Percentiles rank a stretch among this genome's conserved stretches.
phyloP scores from a whole-genome alignment of 108 stramenopile species.

The Asterionellopsis glacialis region DNA sequence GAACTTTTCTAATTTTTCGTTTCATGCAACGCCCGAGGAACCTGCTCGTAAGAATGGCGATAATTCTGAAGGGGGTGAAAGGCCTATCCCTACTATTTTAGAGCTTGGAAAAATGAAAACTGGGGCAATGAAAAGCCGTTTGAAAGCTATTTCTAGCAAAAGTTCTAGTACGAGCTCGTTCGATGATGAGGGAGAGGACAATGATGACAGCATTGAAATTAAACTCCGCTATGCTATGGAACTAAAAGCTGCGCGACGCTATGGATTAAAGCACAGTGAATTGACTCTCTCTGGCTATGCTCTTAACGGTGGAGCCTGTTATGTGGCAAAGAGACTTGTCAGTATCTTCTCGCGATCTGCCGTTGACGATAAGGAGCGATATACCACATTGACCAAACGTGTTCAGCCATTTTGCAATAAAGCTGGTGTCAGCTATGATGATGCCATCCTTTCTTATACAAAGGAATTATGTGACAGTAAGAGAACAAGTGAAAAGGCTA shows the following conservation, averaged over 20 bases:
- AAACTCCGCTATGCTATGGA: slow-evolving; percentile 58
- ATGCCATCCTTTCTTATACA: slow-evolving; percentile 42
- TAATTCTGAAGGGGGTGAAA: not conserved
- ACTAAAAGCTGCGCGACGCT: slow-evolving; percentile 46
- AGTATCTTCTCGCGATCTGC: slow-evolving; percentile 18
- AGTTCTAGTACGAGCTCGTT: no score
- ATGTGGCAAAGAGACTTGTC: slow-evolving; percentile 60
- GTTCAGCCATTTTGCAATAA: slow-evolving; percentile 49
- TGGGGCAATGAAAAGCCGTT: slow-evolving; percentile 29
- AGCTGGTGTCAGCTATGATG: slow-evolving; percentile 45
- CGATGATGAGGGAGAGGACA: slow-evolving; percentile 43
- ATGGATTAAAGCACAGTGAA: slow-evolving; percentile 38
- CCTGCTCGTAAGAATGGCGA: not conserved
- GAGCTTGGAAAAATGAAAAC: slow-evolving; percentile 30
- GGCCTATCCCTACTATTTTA: slow-evolving; percentile 37
- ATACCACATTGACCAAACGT: slow-evolving; percentile 10
- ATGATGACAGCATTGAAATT: slow-evolving; percentile 53
- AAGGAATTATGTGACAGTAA: slow-evolving; percentile 58
- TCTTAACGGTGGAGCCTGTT: slow-evolving; percentile 45
- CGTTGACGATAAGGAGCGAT: slow-evolving; percentile 12
- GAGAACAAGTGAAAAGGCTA: slow-evolving; percentile 21
- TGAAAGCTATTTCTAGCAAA: slow-evolving; percentile 1
- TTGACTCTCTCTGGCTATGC: slow-evolving; percentile 35
- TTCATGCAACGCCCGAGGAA: not conserved
- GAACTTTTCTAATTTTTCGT: not conserved